Evolutionary conservation across 169 alveolate species (phyloP).

Genomic region (Cyclospora cayetanensis): DNA sequence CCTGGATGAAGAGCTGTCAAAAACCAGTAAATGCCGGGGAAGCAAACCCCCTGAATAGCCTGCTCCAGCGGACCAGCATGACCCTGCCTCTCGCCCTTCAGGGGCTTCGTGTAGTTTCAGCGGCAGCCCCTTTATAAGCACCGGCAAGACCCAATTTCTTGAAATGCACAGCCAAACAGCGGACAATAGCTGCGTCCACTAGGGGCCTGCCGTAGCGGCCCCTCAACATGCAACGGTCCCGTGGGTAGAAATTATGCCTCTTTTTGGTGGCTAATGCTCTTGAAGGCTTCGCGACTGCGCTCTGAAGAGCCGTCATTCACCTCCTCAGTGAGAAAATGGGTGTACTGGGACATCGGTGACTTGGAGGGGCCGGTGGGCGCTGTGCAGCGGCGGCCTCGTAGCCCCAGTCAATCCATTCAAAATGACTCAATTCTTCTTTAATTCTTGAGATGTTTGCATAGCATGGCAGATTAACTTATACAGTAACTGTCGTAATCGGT

Average conservation of each 20-base stretch:
- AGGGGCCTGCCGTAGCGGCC: constrained; percentile 54
- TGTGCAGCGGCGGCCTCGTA: constrained; percentile 61
- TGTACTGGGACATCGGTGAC: constrained; percentile 34
- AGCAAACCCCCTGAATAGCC: not conserved
- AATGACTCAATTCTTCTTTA: too few species aligned
- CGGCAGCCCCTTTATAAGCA: constrained; percentile 33
- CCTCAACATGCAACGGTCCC: constrained; percentile 54
- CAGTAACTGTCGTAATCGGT: too few species aligned
- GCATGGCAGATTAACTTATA: too few species aligned
- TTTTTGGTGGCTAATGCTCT: constrained; percentile 17
- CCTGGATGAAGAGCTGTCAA: not conserved
- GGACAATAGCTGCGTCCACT: constrained; percentile 56
- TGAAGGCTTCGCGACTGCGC: constrained; percentile 50
- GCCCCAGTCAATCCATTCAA: too few species aligned
- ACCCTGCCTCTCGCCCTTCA: constrained; percentile 48
- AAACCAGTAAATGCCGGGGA: not conserved
- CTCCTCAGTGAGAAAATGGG: not conserved
- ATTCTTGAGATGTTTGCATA: too few species aligned
- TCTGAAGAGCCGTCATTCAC: constrained; percentile 25
- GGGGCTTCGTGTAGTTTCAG: constrained; percentile 47
- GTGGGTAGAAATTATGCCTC: constrained; percentile 30
- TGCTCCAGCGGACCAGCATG: not conserved
- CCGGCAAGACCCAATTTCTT: constrained; percentile 15
- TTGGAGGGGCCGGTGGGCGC: constrained; percentile 59
- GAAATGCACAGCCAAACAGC: constrained; percentile 32